Evolutionary conservation across 768 basidiomycete species (phyloP), one percentile per base, ranked within the genome.

Genomic region (Boletus rubroflammeus): DNA sequence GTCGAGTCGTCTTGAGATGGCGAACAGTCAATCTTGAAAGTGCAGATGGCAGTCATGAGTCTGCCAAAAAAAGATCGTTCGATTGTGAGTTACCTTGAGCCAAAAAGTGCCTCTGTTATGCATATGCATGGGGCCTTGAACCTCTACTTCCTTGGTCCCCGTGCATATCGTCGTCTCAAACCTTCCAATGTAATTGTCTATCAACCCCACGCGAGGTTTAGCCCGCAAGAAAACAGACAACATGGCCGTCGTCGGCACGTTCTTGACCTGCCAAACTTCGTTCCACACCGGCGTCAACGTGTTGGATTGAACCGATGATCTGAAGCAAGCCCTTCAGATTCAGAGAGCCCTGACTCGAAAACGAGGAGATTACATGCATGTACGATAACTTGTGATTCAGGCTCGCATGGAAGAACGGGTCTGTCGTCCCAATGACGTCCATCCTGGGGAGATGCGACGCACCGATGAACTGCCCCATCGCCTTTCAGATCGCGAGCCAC

Each of bases 351-450:
- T 35, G 13, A 36, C 25, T 14, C 23, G 32, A 56, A 47, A 10
- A 36, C 42, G 23, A 51, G 36, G 29, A 42, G 44, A 44, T n/a
- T 6, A 75, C 82, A 55, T 60, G 84, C 86, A 84, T 80, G 61
- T 83, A 85, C 8, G 80, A 77, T n/a, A 90, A 70, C 51, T 75
- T 74, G 51, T 79, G 72, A 65, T 90, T 86, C 36, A 90, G 67
- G 53, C 77, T 81, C 10, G 87, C 87, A 17, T 83, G 75, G 62
- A 90, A 86, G 61, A 87, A 90, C 6, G 88, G 86, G 70, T 90
- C 85, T 0, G 82, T 81, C 11, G 73, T 69, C 29, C 76, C 78
- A 0, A 85, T 76, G 9, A 88, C 77, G 58, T 88, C 86, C 78
- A 86, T 81, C 75, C 77, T 84, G 0, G 88, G 86, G 26, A 91